Evolutionary conservation across 2,329 filamentous ascomycete species (phyloP), one percentile per base, ranked within the genome.

Genomic region (Paraconiothyrium brasiliense): DNA sequence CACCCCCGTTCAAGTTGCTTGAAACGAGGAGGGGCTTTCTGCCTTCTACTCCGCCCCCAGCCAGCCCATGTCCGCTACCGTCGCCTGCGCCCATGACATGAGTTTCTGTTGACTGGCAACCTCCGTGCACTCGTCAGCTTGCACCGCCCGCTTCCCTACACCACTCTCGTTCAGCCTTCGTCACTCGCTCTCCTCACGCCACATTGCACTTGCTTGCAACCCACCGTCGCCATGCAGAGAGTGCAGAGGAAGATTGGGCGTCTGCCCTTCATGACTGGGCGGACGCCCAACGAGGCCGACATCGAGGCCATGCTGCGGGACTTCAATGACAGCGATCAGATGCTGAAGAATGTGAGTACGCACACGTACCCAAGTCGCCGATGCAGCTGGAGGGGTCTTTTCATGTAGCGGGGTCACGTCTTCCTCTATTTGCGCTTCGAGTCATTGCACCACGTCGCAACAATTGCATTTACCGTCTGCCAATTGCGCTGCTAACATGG

Each of bases 301-400:
- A 89, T 94, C 49, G 89, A 89, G 11, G 85, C 90, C 48, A 83
- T 95, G 57, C 81, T 96, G 59, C 89, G 87, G 69, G 92, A 95
- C 72, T 95, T 93, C 74, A 90, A 93, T 69, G 89, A 94, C 77
- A 90, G 90, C 30, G 91, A 95, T 76, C 87, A 86, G 67, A 86
- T 94, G 74, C 84, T 95, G 65, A 85, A 86, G 66, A 89, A 88
- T 84, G 92, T 93, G 82, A 60, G 81, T 71, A 34, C 48, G 50
- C 61, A 3, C 5, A 39, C 16, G 39, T n/a, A 41, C 16, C 1
- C 39, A 41, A n/a, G 39, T 7, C 8, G 22, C 59, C 54, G 52
- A 20, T 34, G 51, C 43, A n/a, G 27, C 13, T 24, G 24, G 30
- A 34, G 59, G 47, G 54, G 44, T 24, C 16, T 68, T 68, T 22